Conservation (phyloP, 2,329 filamentous ascomycete genomes). For the Ascochyta lentis region DNA sequence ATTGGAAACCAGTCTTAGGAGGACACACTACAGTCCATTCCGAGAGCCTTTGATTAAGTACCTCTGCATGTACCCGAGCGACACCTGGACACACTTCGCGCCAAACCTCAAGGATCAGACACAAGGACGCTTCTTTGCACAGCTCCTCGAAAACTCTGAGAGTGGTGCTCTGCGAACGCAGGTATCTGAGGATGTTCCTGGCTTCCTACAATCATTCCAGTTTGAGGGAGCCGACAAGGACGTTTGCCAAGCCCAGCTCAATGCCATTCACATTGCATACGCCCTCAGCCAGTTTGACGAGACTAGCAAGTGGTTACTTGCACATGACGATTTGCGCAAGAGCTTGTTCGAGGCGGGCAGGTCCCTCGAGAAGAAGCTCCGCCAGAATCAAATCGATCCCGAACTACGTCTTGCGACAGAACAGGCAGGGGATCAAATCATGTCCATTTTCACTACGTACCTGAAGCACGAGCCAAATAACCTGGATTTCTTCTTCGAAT, state of each 20-base stretch:
- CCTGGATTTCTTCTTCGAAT: slow-evolving; percentile 80
- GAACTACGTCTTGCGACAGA: slow-evolving; percentile 82
- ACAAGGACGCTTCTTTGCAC: slow-evolving; percentile 89
- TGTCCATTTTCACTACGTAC: slow-evolving; percentile 82
- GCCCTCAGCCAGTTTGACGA: slow-evolving; percentile 73
- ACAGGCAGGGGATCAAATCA: slow-evolving; percentile 87
- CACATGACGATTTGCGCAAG: slow-evolving; percentile 63
- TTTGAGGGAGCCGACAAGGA: slow-evolving; percentile 69
- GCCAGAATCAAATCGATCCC: slow-evolving; percentile 71
- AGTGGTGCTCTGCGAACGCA: slow-evolving; percentile 77
- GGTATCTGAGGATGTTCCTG: slow-evolving; percentile 75
- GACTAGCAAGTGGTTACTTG: slow-evolving; percentile 70
- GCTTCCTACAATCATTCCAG: slow-evolving; percentile 71
- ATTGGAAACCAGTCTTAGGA: slow-evolving; percentile 81
- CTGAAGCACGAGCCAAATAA: slow-evolving; percentile 77
- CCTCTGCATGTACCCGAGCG: slow-evolving; percentile 88
- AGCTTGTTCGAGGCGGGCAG: slow-evolving; percentile 71
- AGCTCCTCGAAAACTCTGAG: slow-evolving; percentile 77
- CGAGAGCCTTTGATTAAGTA: slow-evolving; percentile 89
- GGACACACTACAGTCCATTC: slow-evolving; percentile 92
- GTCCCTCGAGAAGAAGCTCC: slow-evolving; percentile 77
- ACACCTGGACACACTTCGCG: slow-evolving; percentile 83
- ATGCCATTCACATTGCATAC: slow-evolving; percentile 84
- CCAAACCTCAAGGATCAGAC: slow-evolving; percentile 80
- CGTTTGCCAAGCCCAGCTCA: slow-evolving; percentile 80